These are phyloP conservation scores for Datura wrightii DNA, from an alignment of 257 asterid genomes.

Conservation along the genomic window DNA sequence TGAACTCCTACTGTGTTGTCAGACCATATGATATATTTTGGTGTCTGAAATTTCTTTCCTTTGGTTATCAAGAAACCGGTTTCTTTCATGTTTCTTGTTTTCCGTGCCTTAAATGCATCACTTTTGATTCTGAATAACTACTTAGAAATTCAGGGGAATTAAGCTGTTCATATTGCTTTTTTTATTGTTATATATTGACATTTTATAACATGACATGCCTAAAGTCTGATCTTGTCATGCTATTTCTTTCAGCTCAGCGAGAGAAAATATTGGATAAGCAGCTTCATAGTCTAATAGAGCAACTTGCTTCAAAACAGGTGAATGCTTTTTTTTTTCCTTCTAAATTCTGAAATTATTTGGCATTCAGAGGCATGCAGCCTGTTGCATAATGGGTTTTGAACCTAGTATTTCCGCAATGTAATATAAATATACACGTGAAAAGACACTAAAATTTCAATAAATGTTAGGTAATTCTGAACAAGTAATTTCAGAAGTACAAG, in stretches of 20 bases:
- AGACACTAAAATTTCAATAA: neutral
- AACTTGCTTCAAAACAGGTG: conserved; percentile 89
- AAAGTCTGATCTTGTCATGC: conserved; percentile 16
- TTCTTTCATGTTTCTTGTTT: neutral
- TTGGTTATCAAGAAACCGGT: neutral
- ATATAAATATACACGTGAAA: neutral
- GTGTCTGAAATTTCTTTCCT: neutral
- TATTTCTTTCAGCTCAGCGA: conserved; percentile 74
- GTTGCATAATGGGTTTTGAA: neutral
- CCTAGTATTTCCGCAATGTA: neutral
- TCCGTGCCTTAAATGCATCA: neutral
- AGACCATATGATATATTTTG: neutral
- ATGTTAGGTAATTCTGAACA: neutral
- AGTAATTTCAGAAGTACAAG: neutral
- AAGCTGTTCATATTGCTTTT: neutral
- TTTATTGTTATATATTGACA: neutral
- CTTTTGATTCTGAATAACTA: neutral
- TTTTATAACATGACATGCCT: neutral
- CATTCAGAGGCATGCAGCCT: neutral
- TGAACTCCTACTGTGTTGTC: neutral
- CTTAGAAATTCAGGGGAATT: neutral
- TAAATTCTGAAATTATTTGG: neutral
- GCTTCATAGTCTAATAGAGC: conserved; percentile 92
- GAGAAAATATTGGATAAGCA: conserved; percentile 90
- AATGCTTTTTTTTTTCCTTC: neutral